Evolutionary conservation across 352 stramenopile genomes (phyloP).

Genomic region (Pythium aristosporum): DNA sequence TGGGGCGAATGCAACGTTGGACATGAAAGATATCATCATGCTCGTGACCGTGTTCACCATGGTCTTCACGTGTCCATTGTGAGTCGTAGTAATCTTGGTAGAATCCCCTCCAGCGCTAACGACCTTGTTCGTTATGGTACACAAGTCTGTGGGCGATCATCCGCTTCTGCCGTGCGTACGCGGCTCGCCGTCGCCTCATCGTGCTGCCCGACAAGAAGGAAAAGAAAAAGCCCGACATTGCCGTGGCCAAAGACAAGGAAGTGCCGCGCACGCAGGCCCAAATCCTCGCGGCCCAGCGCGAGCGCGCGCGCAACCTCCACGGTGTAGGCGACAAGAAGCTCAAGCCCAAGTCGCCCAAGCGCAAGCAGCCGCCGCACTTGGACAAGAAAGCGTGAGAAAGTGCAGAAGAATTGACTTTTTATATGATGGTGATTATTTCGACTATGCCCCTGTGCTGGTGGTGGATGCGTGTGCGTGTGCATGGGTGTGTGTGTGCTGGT

Average conservation of each 20-base stretch:
- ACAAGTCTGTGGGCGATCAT: conserved; percentile 76
- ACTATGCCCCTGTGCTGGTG: background rate
- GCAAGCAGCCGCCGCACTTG: conserved; percentile 53
- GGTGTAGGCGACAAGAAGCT: conserved; percentile 66
- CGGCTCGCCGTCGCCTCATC: conserved; percentile 46
- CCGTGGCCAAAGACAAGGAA: conserved; percentile 51
- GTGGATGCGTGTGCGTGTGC: conserved; percentile 8
- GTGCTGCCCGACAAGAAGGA: conserved; percentile 62
- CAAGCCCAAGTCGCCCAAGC: conserved; percentile 64
- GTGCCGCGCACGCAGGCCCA: conserved; percentile 71
- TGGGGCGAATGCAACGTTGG: background rate
- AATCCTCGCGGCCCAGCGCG: conserved; percentile 76
- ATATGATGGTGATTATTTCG: conserved; percentile 3
- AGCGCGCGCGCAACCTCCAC: conserved; percentile 60
- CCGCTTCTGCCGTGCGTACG: conserved; percentile 65
- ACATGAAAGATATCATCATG: conserved; percentile 61
- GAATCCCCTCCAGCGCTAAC: too few relatives aligned
- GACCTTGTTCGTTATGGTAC: background rate
- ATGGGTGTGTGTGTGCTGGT: background rate
- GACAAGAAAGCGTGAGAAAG: conserved; percentile 24
- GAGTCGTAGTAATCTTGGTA: too few relatives aligned
- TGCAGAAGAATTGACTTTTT: conserved; percentile 6
- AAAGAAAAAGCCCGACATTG: conserved; percentile 82
- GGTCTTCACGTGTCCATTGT: conserved; percentile 84
- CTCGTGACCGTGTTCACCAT: conserved; percentile 77